Conservation (phyloP, 2,329 filamentous ascomycete genomes). For the Periconia sp. region DNA sequence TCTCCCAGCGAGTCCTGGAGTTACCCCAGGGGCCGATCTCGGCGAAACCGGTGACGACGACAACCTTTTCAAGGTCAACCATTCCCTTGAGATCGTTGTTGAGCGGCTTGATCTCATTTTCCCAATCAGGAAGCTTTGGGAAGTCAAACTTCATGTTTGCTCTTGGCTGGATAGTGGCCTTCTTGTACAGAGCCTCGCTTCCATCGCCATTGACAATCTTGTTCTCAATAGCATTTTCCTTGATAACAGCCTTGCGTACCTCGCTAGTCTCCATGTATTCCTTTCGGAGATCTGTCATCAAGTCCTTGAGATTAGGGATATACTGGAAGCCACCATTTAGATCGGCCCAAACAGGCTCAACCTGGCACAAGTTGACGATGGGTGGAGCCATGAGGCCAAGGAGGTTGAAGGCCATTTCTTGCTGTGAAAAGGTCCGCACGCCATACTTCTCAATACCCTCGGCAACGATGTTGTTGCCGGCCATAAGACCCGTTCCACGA, state of each 20-base stretch:
- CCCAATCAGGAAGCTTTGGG: conserved; percentile 87
- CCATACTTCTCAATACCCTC: conserved; percentile 96
- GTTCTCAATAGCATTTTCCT: conserved; percentile 95
- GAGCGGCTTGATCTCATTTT: conserved; percentile 84
- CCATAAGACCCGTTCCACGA: conserved; percentile 96
- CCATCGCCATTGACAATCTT: conserved; percentile 94
- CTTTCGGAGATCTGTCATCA: conserved; percentile 91
- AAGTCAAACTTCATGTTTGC: conserved; percentile 99
- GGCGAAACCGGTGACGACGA: conserved; percentile 94
- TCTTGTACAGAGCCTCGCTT: conserved; percentile 91
- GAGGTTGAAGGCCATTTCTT: conserved; percentile 99
- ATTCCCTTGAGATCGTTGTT: conserved; percentile 90
- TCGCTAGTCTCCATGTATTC: conserved; percentile 95
- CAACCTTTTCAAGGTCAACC: conserved; percentile 97
- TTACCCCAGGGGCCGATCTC: conserved; percentile 99
- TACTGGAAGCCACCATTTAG: conserved; percentile 97
- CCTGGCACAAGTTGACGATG: conserved; percentile 93
- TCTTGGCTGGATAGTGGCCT: conserved; percentile 87
- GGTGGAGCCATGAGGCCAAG: conserved; percentile 92
- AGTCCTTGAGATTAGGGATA: conserved; percentile 90
- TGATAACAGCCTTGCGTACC: conserved; percentile 87
- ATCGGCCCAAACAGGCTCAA: conserved; percentile 94
- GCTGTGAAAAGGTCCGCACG: conserved; percentile 97
- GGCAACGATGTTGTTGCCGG: conserved; percentile 94
- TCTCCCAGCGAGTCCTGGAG: conserved; percentile 97